Conservation (phyloP, 306 rosid genomes). For the Corylus avellana region DNA sequence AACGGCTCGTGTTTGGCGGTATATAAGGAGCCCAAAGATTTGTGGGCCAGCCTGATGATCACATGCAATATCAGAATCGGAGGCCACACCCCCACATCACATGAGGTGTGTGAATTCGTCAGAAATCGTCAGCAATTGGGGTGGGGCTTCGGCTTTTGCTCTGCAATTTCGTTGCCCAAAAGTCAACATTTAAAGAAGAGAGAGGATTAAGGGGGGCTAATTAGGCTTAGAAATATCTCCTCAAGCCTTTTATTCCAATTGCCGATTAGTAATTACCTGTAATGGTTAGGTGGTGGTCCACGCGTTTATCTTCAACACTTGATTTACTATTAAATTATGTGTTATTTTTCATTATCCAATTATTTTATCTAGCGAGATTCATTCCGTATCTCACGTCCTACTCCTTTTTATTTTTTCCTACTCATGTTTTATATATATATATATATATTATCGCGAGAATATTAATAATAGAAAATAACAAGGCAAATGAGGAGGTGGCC, state of each 20-base stretch:
- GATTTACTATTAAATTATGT: not conserved
- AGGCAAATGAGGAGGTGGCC: not conserved
- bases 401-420: not conserved
- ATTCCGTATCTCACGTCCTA: slow-evolving; percentile 35
- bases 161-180: slow-evolving; percentile 41
- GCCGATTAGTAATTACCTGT: not conserved
- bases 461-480: not conserved
- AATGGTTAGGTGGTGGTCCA: slow-evolving; percentile 39
- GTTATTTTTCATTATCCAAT: not conserved
- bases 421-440: not conserved
- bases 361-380: slow-evolving; percentile 34
- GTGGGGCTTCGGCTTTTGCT: slow-evolving; percentile 17
- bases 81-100: not conserved
- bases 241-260: slow-evolving; percentile 45
- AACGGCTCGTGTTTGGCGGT: not conserved
- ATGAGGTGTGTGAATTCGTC: slow-evolving; percentile 14
- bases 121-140: slow-evolving; percentile 36
- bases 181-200: slow-evolving; percentile 39
- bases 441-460: not conserved
- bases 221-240: slow-evolving; percentile 1
- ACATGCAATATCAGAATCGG: not conserved
- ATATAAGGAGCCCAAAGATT: slow-evolving; percentile 3
- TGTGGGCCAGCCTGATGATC: slow-evolving; percentile 13
- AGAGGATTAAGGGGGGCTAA: not conserved
- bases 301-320: slow-evolving; percentile 34